These are phyloP conservation scores for Kluyveromyces lactis DNA, from an alignment of 805 yeast species.

Conservation along the genomic window DNA sequence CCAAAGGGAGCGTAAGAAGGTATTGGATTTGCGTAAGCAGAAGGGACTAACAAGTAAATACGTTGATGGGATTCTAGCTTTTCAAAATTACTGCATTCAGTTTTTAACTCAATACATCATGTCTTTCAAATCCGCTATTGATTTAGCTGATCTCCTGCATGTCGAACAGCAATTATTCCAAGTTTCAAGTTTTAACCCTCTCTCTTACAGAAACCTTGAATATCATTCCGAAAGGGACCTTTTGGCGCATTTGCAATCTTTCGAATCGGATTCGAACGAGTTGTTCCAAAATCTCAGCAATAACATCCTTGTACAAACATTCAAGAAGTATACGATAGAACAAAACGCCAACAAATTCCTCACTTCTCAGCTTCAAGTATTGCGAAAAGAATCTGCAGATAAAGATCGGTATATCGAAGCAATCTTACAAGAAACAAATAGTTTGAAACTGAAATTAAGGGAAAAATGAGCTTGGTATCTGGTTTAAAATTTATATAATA, in stretches of 20 bases:
- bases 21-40: constrained; percentile 17
- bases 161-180: constrained; percentile 10
- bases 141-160: constrained; percentile 12
- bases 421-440: constrained; percentile 5
- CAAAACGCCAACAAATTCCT: constrained; percentile 19
- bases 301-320: constrained; percentile 16
- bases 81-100: constrained; percentile 19
- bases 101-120: constrained; percentile 24
- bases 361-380: constrained; percentile 15
- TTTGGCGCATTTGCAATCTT: constrained; percentile 6
- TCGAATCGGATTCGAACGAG: constrained; percentile 8
- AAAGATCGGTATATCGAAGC: constrained; percentile 9
- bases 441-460: constrained; percentile 1
- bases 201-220: constrained; percentile 1
- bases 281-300: constrained; percentile 16
- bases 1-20: constrained; percentile 20
- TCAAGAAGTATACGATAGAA: constrained; percentile 16
- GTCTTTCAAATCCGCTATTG: constrained; percentile 16
- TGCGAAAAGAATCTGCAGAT: constrained; percentile 12
- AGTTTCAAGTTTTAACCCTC: constrained; percentile 5
- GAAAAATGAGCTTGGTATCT: background rate
- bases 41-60: constrained; percentile 10
- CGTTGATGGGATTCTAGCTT: constrained; percentile 15
- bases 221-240: constrained; percentile 5
- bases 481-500: too few relatives aligned